phyloP scores from a whole-genome alignment of 495 filamentous ascomycete species.

The Achaetomiella virescens region DNA sequence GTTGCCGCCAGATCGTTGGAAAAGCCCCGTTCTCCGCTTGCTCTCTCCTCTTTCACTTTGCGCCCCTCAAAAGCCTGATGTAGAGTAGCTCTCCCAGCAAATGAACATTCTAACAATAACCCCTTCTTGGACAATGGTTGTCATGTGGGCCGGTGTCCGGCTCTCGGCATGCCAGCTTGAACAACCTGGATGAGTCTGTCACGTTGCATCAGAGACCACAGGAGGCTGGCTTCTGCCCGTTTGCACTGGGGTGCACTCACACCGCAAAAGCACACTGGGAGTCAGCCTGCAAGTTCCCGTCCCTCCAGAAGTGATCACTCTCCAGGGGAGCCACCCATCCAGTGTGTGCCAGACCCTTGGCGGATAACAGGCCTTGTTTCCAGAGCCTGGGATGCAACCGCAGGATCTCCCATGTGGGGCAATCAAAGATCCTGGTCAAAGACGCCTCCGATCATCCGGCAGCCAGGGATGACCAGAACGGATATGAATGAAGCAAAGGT shows the following conservation, averaged over 20 bases:
- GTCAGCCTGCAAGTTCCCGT: too few relatives aligned
- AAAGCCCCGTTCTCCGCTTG: too few relatives aligned
- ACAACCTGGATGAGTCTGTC: neutral
- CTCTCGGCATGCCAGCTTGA: neutral
- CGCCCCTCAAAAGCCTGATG: too few relatives aligned
- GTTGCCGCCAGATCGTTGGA: neutral
- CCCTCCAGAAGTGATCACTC: too few relatives aligned
- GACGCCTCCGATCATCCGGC: slow-evolving; percentile 1
- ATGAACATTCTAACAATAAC: neutral
- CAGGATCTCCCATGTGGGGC: neutral
- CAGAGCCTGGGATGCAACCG: too few relatives aligned
- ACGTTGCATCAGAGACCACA: neutral
- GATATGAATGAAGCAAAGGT: slow-evolving; percentile 5
- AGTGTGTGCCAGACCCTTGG: too few relatives aligned
- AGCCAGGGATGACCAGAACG: neutral
- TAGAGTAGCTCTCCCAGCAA: neutral
- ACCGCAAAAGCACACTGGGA: too few relatives aligned
- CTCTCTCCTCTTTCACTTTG: too few relatives aligned
- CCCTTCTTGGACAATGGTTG: neutral
- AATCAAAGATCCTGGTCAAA: neutral
- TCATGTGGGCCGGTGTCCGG: neutral
- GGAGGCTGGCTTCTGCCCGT: too few relatives aligned
- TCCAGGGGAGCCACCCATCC: too few relatives aligned
- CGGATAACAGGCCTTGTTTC: too few relatives aligned
- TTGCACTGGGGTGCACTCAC: too few relatives aligned